A percentile compares a stretch with the other conserved stretches of the same genome.
These are phyloP conservation scores for Phytopythium litorale DNA, from an alignment of 352 stramenopile genomes.

Conservation along the genomic window DNA sequence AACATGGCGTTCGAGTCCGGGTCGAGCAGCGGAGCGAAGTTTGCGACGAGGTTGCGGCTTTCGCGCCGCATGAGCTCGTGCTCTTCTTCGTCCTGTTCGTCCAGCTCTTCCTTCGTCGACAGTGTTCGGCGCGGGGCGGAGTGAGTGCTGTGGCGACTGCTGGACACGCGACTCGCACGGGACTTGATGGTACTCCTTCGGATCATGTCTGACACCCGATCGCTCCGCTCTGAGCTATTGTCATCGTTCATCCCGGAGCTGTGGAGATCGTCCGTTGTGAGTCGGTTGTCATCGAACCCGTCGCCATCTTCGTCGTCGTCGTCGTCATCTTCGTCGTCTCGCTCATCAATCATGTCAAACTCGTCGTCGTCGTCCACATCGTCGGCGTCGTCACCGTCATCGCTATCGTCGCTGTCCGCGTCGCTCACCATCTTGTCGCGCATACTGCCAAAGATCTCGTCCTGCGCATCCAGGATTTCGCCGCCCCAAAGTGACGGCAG, in stretches of 20 bases:
- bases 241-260: slow-evolving; percentile 1
- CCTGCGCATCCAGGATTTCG: slow-evolving; percentile 54
- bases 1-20: slow-evolving; percentile 62
- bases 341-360: slow-evolving; percentile 21
- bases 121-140: slow-evolving; percentile 8
- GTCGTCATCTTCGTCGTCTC: slow-evolving; percentile 28
- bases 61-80: slow-evolving; percentile 59
- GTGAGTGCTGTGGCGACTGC: slow-evolving; percentile 1
- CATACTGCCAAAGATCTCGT: slow-evolving; percentile 53
- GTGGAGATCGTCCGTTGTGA: slow-evolving; percentile 9
- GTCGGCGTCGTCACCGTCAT: slow-evolving; percentile 54
- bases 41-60: slow-evolving; percentile 50
- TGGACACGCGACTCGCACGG: slow-evolving; percentile 2
- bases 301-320: slow-evolving; percentile 30
- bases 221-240: slow-evolving; percentile 5
- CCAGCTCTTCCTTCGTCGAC: slow-evolving; percentile 54
- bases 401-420: slow-evolving; percentile 45
- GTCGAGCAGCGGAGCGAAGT: slow-evolving; percentile 69
- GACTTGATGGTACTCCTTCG: background rate
- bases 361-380: slow-evolving; percentile 25
- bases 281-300: slow-evolving; percentile 25
- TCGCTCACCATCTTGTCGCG: slow-evolving; percentile 27
- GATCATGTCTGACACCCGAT: slow-evolving; percentile 5
- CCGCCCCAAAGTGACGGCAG: slow-evolving; percentile 70
- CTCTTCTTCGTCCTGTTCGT: slow-evolving; percentile 61